Base-by-base conservation (phyloP, 805 yeast species). In the Candida broadrunensis region DNA sequence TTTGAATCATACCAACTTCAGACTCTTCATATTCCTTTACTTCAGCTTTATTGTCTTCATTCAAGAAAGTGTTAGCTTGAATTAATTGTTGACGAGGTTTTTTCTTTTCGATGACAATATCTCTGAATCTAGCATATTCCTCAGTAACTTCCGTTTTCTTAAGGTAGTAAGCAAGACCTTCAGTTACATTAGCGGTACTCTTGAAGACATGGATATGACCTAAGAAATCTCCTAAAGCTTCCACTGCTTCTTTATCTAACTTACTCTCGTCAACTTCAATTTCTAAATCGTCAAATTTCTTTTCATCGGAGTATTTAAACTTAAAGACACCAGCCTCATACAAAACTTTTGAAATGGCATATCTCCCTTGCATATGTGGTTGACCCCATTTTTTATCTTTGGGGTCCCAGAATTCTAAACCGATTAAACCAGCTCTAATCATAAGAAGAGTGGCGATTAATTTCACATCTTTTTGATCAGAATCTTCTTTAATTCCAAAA, bases 291-390 rank as follows among this genome's bases (percentile, higher is more conserved):
- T 77, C 70, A 54, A 54, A 81, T 41, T 67, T 67, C 18, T 67
- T 73, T 4, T 62, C 63, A 45, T 74, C 68, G 12, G 74, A 55
- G 51, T 72, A 67, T 27, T 71, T 72, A 37, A 88, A 63, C 36
- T 68, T 65, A 20, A 81, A 81, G 30, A 88, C 82, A 21, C 85
- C 81, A 1, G 88, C 83, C 39, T 80, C 73, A 52, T 85, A 64
- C 57, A 86, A 81, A 12, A 83, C 75, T 66, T 85, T 86, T 74
- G 86, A 73, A 50, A 88, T 88, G 24, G 93, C 87, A 64, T 76
- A 88, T 61, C 97, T 74, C 3, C 96, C 96, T 67, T 88, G 95
- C 88, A 88, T 87, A 60, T 88, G 97, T 12, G 97, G 82, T 67
- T 88, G 97, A 23, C 96, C 96, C 96, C 96, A 88, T 64, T 87